phyloP scores from a whole-genome alignment of 2,329 filamentous ascomycete species.

The Fusarium fracticaudum region DNA sequence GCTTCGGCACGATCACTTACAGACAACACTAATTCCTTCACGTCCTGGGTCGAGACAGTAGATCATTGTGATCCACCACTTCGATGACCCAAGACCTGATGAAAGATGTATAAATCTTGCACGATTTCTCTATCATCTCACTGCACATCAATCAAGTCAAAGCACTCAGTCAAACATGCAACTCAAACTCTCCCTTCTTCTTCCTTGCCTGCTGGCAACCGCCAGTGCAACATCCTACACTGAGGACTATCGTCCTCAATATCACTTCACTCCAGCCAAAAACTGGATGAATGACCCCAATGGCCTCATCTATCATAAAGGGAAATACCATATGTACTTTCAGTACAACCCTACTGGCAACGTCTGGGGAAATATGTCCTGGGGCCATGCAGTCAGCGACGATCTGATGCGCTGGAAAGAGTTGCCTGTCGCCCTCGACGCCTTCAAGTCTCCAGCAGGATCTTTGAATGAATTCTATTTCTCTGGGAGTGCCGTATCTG shows the following conservation, averaged over 20 bases:
- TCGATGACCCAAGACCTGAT: accelerated
- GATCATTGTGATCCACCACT: not conserved
- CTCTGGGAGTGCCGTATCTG: not conserved
- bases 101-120: not conserved
- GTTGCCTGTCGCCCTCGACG: not conserved
- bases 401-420: not conserved
- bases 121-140: not conserved
- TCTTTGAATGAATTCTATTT: not conserved
- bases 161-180: not conserved
- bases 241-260: not conserved
- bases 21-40: not conserved
- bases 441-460: not conserved
- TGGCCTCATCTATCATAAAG: not conserved
- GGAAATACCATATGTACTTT: not conserved
- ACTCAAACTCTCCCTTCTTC: not conserved
- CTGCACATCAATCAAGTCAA: not conserved
- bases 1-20: not conserved
- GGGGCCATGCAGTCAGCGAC: not conserved
- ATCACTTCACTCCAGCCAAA: not conserved
- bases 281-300: not conserved
- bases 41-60: accelerated
- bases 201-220: not conserved
- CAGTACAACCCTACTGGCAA: not conserved
- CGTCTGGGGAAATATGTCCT: not conserved
- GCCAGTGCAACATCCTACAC: not conserved